phyloP scores from a whole-genome alignment of 352 stramenopile species.

The Phytophthora sp. region DNA sequence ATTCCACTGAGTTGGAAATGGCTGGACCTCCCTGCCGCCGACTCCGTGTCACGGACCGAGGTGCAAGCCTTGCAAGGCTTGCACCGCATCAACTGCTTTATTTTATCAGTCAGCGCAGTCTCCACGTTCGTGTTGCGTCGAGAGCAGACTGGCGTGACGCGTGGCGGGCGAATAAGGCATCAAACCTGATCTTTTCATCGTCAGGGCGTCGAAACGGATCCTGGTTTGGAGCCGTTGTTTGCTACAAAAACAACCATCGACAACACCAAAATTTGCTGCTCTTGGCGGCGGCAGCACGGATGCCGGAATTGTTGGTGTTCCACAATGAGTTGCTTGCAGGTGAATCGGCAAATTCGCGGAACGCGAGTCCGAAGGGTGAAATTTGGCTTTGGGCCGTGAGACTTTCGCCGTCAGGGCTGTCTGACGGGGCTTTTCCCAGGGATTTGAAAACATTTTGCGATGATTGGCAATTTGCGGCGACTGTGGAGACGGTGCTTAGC shows the following conservation, averaged over 20 bases:
- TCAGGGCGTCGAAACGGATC: slow-evolving; percentile 24
- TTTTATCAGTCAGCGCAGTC: neutral
- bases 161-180: slow-evolving; percentile 19
- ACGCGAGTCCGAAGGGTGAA: slow-evolving; percentile 20
- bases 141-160: slow-evolving; percentile 2
- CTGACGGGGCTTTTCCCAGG: neutral
- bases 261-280: slow-evolving; percentile 20
- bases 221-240: slow-evolving; percentile 13
- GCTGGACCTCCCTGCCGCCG: slow-evolving; percentile 12
- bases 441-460: slow-evolving; percentile 40
- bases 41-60: too few relatives aligned
- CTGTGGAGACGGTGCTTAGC: slow-evolving; percentile 30
- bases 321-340: slow-evolving; percentile 1
- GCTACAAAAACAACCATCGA: slow-evolving; percentile 4
- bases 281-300: neutral
- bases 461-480: too few relatives aligned
- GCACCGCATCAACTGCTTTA: neutral
- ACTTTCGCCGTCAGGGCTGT: slow-evolving; percentile 7
- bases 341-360: slow-evolving; percentile 33
- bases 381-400: slow-evolving; percentile 12
- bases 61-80: too few relatives aligned
- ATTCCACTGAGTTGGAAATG: slow-evolving; percentile 11
- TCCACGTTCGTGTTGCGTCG: neutral
- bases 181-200: slow-evolving; percentile 27
- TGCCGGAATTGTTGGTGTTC: slow-evolving; percentile 5